A percentile compares a stretch with the other conserved stretches of the same genome.
Conservation (phyloP, 345 rosid genomes). For the Firmiana major region DNA sequence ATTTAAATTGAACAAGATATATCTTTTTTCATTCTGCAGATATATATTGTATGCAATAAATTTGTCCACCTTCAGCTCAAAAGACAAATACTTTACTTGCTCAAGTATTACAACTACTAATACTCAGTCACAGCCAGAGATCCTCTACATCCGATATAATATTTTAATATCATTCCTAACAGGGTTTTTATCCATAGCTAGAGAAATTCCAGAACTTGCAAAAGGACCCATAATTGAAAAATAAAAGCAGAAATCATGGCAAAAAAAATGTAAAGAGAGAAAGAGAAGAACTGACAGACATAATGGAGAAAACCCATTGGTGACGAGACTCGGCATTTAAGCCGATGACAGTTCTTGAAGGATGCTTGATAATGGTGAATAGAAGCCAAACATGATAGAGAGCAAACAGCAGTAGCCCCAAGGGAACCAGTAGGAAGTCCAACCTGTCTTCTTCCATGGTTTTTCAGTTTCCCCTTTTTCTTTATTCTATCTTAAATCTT, state of each 20-base stretch:
- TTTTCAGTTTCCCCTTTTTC: not conserved
- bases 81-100: not conserved
- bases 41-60: not conserved
- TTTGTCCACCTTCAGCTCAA: not conserved
- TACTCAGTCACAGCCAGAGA: not conserved
- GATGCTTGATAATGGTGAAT: slow-evolving; percentile 27
- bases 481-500: too few species aligned
- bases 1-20: not conserved
- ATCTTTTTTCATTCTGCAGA: not conserved
- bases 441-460: slow-evolving; percentile 36
- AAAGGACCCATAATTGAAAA: not conserved
- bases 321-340: slow-evolving; percentile 79
- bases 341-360: slow-evolving; percentile 52
- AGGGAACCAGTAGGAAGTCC: slow-evolving; percentile 44
- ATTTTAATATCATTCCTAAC: not conserved
- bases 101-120: not conserved
- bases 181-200: not conserved
- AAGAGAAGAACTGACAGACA: slow-evolving; percentile 46
- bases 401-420: slow-evolving; percentile 35
- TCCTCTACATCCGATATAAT: not conserved
- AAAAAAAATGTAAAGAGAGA: not conserved
- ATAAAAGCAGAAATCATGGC: not conserved
- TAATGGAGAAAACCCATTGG: slow-evolving; percentile 76
- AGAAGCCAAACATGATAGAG: slow-evolving; percentile 53
- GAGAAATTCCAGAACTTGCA: slow-evolving; percentile 2